Conservation (phyloP, 2,329 filamentous ascomycete genomes). For the Penicillium sp. region DNA sequence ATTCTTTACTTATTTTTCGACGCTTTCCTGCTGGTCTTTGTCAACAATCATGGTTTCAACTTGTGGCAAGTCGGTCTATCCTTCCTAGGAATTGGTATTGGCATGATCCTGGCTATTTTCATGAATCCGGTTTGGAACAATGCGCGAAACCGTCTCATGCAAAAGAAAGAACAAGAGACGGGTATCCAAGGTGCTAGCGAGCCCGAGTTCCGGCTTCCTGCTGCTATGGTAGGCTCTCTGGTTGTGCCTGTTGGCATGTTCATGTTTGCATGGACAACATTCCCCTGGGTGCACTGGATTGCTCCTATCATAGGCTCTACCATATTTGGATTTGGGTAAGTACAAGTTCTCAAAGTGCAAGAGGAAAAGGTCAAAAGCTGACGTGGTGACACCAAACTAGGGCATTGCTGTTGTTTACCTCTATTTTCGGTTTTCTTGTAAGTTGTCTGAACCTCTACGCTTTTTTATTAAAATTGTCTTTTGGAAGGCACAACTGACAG, state of each 20-base stretch:
- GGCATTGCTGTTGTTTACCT: too few species aligned
- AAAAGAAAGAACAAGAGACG: too few species aligned
- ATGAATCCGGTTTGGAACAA: slow-evolving; percentile 36
- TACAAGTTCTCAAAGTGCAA: too few species aligned
- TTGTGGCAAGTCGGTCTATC: slow-evolving; percentile 71
- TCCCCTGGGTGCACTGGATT: slow-evolving; percentile 58
- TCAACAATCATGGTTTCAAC: slow-evolving; percentile 67
- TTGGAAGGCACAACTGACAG: too few species aligned
- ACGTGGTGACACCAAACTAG: too few species aligned
- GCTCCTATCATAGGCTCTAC: too few species aligned
- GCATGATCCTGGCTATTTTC: slow-evolving; percentile 37
- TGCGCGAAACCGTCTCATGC: not conserved
- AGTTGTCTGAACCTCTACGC: too few species aligned
- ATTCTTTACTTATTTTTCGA: slow-evolving; percentile 67
- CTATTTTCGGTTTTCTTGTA: too few species aligned
- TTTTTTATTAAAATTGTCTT: too few species aligned
- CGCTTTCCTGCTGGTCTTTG: slow-evolving; percentile 75
- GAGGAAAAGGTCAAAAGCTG: too few species aligned
- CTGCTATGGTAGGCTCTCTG: slow-evolving; percentile 58
- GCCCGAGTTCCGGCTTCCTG: slow-evolving; percentile 51
- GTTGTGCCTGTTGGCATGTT: slow-evolving; percentile 63
- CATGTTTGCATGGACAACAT: slow-evolving; percentile 63
- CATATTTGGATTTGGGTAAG: too few species aligned
- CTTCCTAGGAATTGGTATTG: slow-evolving; percentile 56
- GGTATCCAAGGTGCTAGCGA: too few species aligned